Conservation (phyloP, 2,329 filamentous ascomycete genomes). For the Aspergillus unguis region DNA sequence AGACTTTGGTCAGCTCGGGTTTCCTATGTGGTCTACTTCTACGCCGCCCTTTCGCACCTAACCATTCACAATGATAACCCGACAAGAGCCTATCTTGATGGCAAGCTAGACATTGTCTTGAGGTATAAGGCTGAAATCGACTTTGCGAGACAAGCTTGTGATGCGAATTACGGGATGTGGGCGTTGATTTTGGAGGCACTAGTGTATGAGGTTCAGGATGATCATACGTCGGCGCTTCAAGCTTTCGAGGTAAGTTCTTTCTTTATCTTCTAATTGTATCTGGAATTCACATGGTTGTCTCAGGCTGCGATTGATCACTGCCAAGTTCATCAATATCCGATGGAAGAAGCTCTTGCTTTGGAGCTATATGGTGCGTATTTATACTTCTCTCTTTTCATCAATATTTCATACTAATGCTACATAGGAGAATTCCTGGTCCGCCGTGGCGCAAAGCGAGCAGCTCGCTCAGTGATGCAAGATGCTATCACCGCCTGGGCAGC, state of each 20-base stretch:
- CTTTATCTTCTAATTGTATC: background rate
- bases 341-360: conserved; percentile 59
- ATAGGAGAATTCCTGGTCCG: conserved; percentile 53
- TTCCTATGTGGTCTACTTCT: conserved; percentile 45
- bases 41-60: conserved; percentile 43
- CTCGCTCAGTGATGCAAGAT: conserved; percentile 56
- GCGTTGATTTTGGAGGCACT: conserved; percentile 55
- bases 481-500: conserved; percentile 58
- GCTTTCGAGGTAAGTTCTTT: conserved; percentile 30
- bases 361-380: conserved; percentile 54
- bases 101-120: conserved; percentile 48
- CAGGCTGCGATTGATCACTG: conserved; percentile 60
- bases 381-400: background rate
- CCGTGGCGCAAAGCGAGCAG: conserved; percentile 57
- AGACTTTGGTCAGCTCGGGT: conserved; percentile 48
- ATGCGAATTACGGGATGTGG: conserved; percentile 60
- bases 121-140: conserved; percentile 53
- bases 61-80: conserved; percentile 45
- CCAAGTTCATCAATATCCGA: conserved; percentile 54
- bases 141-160: conserved; percentile 51
- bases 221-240: conserved; percentile 46
- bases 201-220: conserved; percentile 48
- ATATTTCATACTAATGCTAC: conserved; percentile 1
- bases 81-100: conserved; percentile 41
- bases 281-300: conserved; percentile 19